phyloP scores from a whole-genome alignment of 108 stramenopile genomes.

The Cyclostephanos tholiformis region DNA sequence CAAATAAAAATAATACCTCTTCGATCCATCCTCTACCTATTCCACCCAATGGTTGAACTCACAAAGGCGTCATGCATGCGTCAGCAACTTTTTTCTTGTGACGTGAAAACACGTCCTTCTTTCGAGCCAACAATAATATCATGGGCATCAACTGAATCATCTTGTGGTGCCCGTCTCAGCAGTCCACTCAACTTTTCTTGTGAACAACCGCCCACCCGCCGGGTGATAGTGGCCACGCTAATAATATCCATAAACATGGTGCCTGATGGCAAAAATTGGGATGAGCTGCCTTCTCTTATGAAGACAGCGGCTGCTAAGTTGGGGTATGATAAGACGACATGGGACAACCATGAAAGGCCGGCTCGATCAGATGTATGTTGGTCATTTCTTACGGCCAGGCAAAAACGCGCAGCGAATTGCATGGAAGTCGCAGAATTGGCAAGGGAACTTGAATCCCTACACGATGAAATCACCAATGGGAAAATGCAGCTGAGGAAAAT shows the following conservation, averaged over 20 bases:
- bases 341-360: conserved; percentile 46
- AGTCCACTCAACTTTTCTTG: too few species aligned
- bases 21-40: too few species aligned
- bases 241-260: neutral
- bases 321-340: conserved; percentile 41
- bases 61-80: too few species aligned
- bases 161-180: too few species aligned
- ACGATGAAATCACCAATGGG: conserved; percentile 1
- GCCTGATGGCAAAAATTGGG: conserved; percentile 10
- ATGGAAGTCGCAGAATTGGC: conserved; percentile 4
- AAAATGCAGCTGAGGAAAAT: neutral
- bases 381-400: conserved; percentile 45
- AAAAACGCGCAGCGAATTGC: conserved; percentile 57
- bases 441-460: neutral
- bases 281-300: conserved; percentile 20
- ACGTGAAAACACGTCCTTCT: too few species aligned
- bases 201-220: too few species aligned
- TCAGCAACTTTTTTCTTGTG: too few species aligned
- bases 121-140: too few species aligned
- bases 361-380: conserved; percentile 34
- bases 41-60: too few species aligned
- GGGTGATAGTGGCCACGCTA: too few species aligned
- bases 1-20: too few species aligned
- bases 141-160: too few species aligned
- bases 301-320: conserved; percentile 22